Base-by-base conservation (phyloP, 2,329 filamentous ascomycete species). In the Ophiocordyceps unilateralis region DNA sequence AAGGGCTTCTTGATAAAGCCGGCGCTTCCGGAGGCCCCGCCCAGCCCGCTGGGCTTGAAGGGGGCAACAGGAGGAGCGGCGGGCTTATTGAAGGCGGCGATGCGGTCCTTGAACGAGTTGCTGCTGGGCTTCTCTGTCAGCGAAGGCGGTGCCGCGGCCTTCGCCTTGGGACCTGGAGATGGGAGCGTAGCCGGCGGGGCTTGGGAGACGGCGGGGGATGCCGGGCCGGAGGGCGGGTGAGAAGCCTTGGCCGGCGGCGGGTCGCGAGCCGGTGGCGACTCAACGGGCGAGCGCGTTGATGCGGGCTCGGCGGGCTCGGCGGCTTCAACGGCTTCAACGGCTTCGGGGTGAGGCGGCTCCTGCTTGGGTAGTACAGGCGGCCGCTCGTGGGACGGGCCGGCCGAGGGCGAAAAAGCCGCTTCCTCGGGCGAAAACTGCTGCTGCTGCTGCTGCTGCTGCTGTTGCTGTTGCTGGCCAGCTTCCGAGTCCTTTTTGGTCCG, bases 1-100 rank as follows among this genome's bases (percentile, higher is more conserved):
- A 95, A 98, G 0, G 89, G 87, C 63, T 96, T 96, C 70, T 89
- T 95, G 62, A 98, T 79, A 56, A 96, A 96, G 43, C 71, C 71
- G 48, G 72, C 70, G 40, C 72, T 67, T 45, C 74, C 48, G 17
- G 55, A 46, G 37, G 70, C 70, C 24, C 71, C 66, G 45, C 70
- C 62, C 22, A 81, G 63, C 2, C 76, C 76, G 46, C 72, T 70
- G 19, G 87, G 85, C 58, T 93, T 93, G 65, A 93, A 89, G 1
- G 91, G 91, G n/a, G 86, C 76, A 46, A 91, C 69, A 9, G 91
- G 91, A 3, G 87, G 78, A 6, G 87, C 86, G 32, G 83, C 76
- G 39, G 84, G 69, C 58, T 89, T 91, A 63, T 98, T 98, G 67
- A 98, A 98, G 39, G 91, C 89, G 28, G 91, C 91, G 57, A 98